Evolutionary conservation across 495 filamentous ascomycete genomes (phyloP), one percentile per base, ranked within the genome.

Genomic region (Halenospora varia): DNA sequence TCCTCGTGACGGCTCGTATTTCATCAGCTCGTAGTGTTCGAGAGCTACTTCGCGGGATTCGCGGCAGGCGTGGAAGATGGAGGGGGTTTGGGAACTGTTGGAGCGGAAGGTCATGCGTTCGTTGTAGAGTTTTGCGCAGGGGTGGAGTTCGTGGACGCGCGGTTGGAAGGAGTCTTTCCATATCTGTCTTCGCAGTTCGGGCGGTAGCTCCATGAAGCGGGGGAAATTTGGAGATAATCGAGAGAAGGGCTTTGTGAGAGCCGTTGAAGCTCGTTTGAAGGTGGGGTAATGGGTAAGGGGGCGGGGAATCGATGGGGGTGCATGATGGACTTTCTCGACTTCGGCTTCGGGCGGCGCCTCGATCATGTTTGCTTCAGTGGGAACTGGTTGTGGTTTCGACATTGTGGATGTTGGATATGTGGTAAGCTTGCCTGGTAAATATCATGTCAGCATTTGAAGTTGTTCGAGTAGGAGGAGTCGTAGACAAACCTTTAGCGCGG

Each of bases 41-140:
- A 57, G 18, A 4, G 68, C 66, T 1, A 66, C 44, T 0, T 47
- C 41, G 15, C 79, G 59, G 61, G 79, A 68, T 76, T 82, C 70
- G 20, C 35, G 62, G 29, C 64, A 65, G 1, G 59, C 60, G 51
- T 66, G 66, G 61, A 71, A 67, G 3, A 69, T 53, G 0, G 55
- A 19, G 0, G 69, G 68, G 13, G 63, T 62, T 2, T 42, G 18
- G 19, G 49, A 44, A 20, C 39, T 39, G 51, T 66, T 66, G 10
- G 63, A 62, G 1, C 63, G 63, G 47, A 66, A 66, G 26, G 56
- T 62, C 53, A 66, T 60, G 4, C 57, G 56, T 2, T 57, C 57
- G 20, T 66, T 58, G 39, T 61, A 58, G 20, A 62, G 54, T 13
- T 58, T 66, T 2, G 56, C 56, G 47, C 60, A 63, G 19, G 63